A percentile compares a stretch with the other conserved stretches of the same genome.
Evolutionary conservation across 2,329 filamentous ascomycete genomes (phyloP).

Genomic region (Myotisia sp.): DNA sequence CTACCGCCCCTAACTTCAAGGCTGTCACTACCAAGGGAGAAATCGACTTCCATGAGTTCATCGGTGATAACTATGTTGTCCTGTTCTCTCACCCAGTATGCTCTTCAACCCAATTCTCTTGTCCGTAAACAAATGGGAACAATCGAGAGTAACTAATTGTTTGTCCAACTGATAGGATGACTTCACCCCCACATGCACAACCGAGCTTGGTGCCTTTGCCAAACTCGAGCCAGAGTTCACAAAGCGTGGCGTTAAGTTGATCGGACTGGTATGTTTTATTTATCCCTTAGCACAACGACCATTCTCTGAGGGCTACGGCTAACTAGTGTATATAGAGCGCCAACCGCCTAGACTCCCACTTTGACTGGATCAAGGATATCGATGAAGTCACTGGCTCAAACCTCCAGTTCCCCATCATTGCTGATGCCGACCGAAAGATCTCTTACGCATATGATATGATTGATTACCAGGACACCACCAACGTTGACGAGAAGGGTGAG

Average conservation of each 20-base stretch:
- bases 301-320: neutral
- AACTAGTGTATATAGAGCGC: conserved; percentile 36
- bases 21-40: conserved; percentile 52
- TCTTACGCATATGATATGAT: conserved; percentile 70
- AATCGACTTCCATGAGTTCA: conserved; percentile 59
- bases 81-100: conserved; percentile 54
- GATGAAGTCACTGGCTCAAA: conserved; percentile 59
- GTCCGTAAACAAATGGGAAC: conserved; percentile 4
- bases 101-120: conserved; percentile 4
- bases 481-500: conserved; percentile 59
- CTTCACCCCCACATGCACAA: conserved; percentile 92
- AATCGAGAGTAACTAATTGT: no score
- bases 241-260: conserved; percentile 78
- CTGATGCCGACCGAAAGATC: conserved; percentile 64
- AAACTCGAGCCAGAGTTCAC: conserved; percentile 79
- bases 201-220: conserved; percentile 83
- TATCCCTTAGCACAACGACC: conserved; percentile 1
- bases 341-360: conserved; percentile 72
- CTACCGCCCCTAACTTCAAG: conserved; percentile 53
- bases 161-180: conserved; percentile 43
- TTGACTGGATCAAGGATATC: conserved; percentile 82
- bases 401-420: conserved; percentile 66
- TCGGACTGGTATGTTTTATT: conserved; percentile 52
- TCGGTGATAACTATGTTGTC: conserved; percentile 55
- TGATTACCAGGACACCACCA: conserved; percentile 67